These are phyloP conservation scores for Lipomyces starkeyi DNA, from an alignment of 805 yeast genomes.

Conservation along the genomic window DNA sequence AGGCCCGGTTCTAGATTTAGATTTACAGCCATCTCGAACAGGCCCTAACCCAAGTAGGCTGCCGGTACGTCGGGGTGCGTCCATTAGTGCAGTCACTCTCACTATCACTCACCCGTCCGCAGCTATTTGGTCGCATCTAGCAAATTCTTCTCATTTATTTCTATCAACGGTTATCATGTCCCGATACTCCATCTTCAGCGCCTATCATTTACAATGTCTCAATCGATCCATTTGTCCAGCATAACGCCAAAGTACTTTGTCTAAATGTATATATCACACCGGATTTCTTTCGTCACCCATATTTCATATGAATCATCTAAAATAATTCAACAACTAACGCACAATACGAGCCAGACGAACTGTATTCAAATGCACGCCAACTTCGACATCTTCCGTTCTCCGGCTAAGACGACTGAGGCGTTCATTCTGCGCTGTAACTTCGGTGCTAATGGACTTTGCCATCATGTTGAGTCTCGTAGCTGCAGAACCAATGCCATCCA, in stretches of 20 bases:
- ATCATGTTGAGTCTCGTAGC: slow-evolving; percentile 73
- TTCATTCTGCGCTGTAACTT: slow-evolving; percentile 76
- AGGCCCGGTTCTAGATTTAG: not conserved
- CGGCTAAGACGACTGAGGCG: slow-evolving; percentile 79
- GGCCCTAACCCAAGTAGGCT: not conserved
- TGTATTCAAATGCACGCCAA: slow-evolving; percentile 78
- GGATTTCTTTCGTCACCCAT: not conserved
- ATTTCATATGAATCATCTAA: not conserved
- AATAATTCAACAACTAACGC: not conserved
- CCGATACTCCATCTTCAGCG: not conserved
- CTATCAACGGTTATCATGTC: too few species aligned
- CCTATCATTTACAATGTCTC: not conserved
- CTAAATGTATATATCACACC: not conserved
- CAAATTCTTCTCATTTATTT: too few species aligned
- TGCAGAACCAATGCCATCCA: slow-evolving; percentile 74
- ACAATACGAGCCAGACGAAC: slow-evolving; percentile 63
- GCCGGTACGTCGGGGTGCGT: too few species aligned
- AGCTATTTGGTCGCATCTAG: too few species aligned
- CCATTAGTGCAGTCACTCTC: too few species aligned
- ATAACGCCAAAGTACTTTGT: not conserved
- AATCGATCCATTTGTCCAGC: not conserved
- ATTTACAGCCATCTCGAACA: not conserved
- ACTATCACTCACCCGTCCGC: too few species aligned
- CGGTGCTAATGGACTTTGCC: slow-evolving; percentile 75
- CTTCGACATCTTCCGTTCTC: slow-evolving; percentile 82